Base-by-base conservation (phyloP, 257 asterid species). In the Nicotiana noctiflora region DNA sequence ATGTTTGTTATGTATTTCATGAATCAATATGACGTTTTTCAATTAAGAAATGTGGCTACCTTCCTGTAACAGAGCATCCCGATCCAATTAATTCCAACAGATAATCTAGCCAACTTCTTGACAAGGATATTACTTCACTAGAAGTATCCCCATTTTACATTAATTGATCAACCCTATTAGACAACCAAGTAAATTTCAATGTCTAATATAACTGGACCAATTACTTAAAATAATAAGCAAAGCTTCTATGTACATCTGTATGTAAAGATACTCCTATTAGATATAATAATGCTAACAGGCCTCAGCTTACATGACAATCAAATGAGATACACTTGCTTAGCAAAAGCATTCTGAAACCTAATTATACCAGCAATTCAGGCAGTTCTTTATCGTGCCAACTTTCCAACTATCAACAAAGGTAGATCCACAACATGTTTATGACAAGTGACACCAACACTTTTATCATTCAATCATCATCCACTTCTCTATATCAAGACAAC, bases 91-190 rank as follows among this genome's bases (percentile, higher is more conserved):
- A 59, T 49, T 49, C 61, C 78, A 49, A 46, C 51, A 23, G 61
- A 46, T 72, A 72, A 46, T 7, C 61, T 49, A 72, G 78, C 78
- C 29, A 23, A 72, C 60, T 49, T 74, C 61, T 74, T 74, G 61
- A 49, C 61, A 49, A 15, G 40, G 61, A 25, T 74, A 74, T 74
- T 49, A 49, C 79, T 21, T 74, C 40, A 74, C 23, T 49, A 34
- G 0, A 49, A 49, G 79, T 49, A 59, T 74, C 62, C 60, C 40
- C 52, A 25, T 23, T 49, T 49, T 46, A 74, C 79, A 74, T 31
- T 74, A 49, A 15, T 25, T 62, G 79, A 74, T 51, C 25, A 49
- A 49, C 52, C 79, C 51, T 15, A 49, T 46, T 49, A 4, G 25
- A 74, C 44, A 15, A 8, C 44, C 10, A 23, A 62, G 68, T 62